Base-by-base conservation (phyloP, 2,329 filamentous ascomycete species). In the Phaeosphaeria sp. region DNA sequence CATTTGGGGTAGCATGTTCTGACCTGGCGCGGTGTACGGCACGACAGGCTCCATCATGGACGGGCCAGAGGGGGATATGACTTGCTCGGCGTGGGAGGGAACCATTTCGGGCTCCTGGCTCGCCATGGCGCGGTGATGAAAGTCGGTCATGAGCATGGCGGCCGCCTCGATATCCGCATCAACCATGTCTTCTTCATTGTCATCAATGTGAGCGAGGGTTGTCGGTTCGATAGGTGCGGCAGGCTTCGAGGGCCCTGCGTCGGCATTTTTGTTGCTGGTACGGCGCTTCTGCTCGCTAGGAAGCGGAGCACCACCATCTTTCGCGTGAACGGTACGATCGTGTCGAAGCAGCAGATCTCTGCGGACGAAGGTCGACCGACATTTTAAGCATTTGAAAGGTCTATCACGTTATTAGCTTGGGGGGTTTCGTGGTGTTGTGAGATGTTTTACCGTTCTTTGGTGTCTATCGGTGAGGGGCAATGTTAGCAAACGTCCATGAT, bases 341-440 rank as follows among this genome's bases (percentile, higher is more conserved):
- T 99, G 95, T 78, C 95, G 91, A 67, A 99, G 88, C 52, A 99
- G 89, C 63, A 99, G 86, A 81, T 99, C 95, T 80, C 95, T 92
- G 78, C 95, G 92, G 72, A 99, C 95, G 77, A 99, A 99, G 61
- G 95, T 99, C 84, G 93, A 97, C 75, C 93, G 87, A 80, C 95
- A 99, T 83, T 99, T 99, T 83, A 92, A 86, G 81, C 95, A 99
- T 79, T 98, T 98, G 86, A 99, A 99, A 39, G 95, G 95, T 63
- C 95, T 90, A 81, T 98, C 95, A 20, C 20, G 41, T n/a, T 4
- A 11, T 36, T 36, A 36, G 30, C 30, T 13, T 36, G 9, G 30
- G 13, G 13, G 5, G 7, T 15, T 3, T 36, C 9, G 30, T 36
- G 6, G 30, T 36, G 30, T 36, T 11, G 30, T 11, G 30, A 36